Evolutionary conservation across 768 basidiomycete genomes (phyloP).

Genomic region (Boletales sp.): DNA sequence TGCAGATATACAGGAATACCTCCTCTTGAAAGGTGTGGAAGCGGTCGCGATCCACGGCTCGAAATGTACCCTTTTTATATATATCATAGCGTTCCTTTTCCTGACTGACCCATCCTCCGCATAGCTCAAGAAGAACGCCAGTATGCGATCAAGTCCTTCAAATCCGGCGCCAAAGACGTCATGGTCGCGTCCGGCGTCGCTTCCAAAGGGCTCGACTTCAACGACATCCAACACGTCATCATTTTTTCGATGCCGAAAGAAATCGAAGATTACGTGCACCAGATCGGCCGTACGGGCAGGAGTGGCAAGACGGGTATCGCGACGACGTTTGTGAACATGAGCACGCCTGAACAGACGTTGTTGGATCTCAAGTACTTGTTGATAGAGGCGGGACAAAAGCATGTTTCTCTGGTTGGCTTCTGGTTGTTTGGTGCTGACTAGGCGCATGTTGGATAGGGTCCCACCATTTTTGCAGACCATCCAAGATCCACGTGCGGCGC

Average conservation of each 20-base stretch:
- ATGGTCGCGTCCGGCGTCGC: constrained; percentile 99
- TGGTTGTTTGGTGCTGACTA: neutral
- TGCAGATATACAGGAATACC: constrained; percentile 97
- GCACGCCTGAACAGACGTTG: constrained; percentile 92
- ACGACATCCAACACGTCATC: constrained; percentile 98
- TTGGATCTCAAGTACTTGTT: constrained; percentile 95
- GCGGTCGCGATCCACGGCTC: constrained; percentile 99
- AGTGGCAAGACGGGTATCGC: constrained; percentile 99
- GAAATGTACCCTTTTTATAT: constrained; percentile 59
- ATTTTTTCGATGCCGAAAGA: constrained; percentile 99
- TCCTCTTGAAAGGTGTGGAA: constrained; percentile 94
- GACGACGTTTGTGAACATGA: constrained; percentile 98
- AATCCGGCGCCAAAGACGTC: constrained; percentile 95
- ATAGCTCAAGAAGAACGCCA: constrained; percentile 97
- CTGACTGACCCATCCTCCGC: neutral
- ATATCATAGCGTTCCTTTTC: neutral
- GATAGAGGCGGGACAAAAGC: constrained; percentile 98
- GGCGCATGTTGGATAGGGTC: constrained; percentile 49
- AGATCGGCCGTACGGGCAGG: constrained; percentile 96
- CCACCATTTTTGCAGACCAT: constrained; percentile 88
- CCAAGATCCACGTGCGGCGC: constrained; percentile 83
- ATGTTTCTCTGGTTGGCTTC: constrained; percentile 24
- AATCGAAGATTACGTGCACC: constrained; percentile 99
- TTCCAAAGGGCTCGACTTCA: constrained; percentile 97
- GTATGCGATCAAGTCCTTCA: constrained; percentile 98